Evolutionary conservation across 2,329 filamentous ascomycete species (phyloP).

Genomic region (Drechmeria coniospora): DNA sequence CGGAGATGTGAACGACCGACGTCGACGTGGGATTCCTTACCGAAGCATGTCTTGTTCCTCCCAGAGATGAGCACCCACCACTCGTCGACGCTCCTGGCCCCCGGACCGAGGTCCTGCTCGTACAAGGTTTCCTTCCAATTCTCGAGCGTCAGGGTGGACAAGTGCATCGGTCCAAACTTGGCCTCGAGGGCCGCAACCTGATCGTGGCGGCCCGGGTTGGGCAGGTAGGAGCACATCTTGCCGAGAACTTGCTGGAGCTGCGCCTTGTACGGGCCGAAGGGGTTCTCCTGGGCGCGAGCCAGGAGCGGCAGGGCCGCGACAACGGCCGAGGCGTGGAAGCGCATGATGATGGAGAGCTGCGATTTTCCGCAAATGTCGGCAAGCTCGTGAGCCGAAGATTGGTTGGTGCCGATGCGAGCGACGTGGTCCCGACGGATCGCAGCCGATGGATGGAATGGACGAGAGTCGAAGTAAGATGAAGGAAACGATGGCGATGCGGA

Average conservation of each 20-base stretch:
- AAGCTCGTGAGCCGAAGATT: too few species aligned
- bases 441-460: too few species aligned
- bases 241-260: slow-evolving; percentile 50
- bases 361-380: too few species aligned
- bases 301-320: slow-evolving; percentile 41
- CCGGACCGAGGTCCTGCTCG: slow-evolving; percentile 41
- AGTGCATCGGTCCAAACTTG: slow-evolving; percentile 26
- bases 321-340: slow-evolving; percentile 35
- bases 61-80: slow-evolving; percentile 65
- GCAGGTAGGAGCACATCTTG: slow-evolving; percentile 38
- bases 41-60: slow-evolving; percentile 63
- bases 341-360: slow-evolving; percentile 38
- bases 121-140: slow-evolving; percentile 59
- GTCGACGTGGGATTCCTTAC: slow-evolving; percentile 22
- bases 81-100: slow-evolving; percentile 49
- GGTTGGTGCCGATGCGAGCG: too few species aligned
- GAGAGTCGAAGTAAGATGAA: too few species aligned
- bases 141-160: slow-evolving; percentile 42
- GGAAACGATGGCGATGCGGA: too few species aligned
- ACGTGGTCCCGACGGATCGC: too few species aligned
- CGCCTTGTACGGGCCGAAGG: slow-evolving; percentile 42
- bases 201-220: slow-evolving; percentile 28
- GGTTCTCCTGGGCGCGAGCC: slow-evolving; percentile 34
- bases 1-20: background rate
- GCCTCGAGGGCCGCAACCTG: slow-evolving; percentile 25